Evolutionary conservation across 331 rosid species (phyloP).

Genomic region (Erythrophleum ivorense): DNA sequence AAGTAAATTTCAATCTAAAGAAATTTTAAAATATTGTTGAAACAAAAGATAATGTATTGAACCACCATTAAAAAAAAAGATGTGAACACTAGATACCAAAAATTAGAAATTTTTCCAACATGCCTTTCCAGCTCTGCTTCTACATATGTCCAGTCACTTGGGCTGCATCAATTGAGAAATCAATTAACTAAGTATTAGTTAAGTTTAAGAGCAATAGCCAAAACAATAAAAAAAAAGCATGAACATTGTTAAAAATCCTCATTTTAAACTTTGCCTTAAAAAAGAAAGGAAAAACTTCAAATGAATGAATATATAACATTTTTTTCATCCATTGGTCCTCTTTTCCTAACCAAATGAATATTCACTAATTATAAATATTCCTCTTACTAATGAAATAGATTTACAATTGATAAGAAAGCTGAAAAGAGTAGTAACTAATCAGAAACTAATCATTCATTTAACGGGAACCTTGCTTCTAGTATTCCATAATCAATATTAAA

Average conservation of each 20-base stretch:
- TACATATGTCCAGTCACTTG: too few relatives aligned
- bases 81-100: conserved; percentile 46
- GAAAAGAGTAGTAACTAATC: conserved; percentile 25
- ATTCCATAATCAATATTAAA: too few relatives aligned
- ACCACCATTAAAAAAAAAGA: neutral
- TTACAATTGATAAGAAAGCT: conserved; percentile 30
- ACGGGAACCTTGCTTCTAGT: neutral
- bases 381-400: conserved; percentile 21
- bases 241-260: too few relatives aligned
- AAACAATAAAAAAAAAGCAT: neutral
- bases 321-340: conserved; percentile 14
- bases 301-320: neutral
- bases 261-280: neutral
- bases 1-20: neutral
- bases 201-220: conserved; percentile 6
- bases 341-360: neutral
- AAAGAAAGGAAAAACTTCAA: too few relatives aligned
- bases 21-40: neutral
- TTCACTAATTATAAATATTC: neutral
- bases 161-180: neutral
- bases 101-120: conserved; percentile 48
- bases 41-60: neutral
- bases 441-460: conserved; percentile 2
- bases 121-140: too few relatives aligned
- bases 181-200: conserved; percentile 27